Evolutionary conservation across 2,329 filamentous ascomycete genomes (phyloP).

Genomic region (Phialophora verrucosa): DNA sequence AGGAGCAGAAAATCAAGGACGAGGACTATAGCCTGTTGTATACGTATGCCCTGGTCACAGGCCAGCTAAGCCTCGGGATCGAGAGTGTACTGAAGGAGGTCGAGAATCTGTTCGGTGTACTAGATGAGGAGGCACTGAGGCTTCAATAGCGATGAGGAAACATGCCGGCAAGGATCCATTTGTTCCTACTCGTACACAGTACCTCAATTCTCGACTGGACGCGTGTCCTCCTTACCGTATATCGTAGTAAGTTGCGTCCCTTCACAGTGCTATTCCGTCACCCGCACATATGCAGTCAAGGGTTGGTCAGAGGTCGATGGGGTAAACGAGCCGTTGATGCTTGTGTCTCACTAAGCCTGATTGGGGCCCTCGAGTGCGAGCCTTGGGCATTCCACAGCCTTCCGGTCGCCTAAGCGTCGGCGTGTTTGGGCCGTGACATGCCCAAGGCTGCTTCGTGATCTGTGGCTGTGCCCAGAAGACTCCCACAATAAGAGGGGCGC

Average conservation of each 20-base stretch:
- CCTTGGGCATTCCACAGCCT: background rate
- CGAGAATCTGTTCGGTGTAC: constrained; percentile 64
- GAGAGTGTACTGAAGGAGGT: constrained; percentile 60
- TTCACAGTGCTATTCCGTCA: background rate
- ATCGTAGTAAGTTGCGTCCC: background rate
- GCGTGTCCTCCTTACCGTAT: background rate
- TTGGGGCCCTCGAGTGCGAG: background rate
- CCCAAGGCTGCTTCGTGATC: constrained; percentile 1
- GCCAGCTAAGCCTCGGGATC: constrained; percentile 63
- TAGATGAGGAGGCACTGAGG: constrained; percentile 66
- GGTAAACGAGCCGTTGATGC: background rate
- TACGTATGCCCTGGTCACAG: constrained; percentile 76
- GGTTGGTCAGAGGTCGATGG: background rate
- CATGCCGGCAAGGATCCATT: constrained; percentile 1
- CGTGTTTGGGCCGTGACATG: background rate
- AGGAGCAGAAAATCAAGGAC: constrained; percentile 53
- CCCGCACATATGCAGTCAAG: background rate
- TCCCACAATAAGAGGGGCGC: constrained; percentile 10
- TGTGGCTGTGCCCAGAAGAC: constrained; percentile 18
- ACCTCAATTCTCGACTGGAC: background rate
- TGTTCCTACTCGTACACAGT: background rate
- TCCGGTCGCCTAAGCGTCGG: constrained; percentile 11
- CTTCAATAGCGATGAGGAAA: constrained; percentile 50
- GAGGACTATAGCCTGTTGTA: constrained; percentile 89
- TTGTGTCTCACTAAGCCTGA: background rate